Base-by-base conservation (phyloP, 2,329 filamentous ascomycete species). In the Pleomassaria siparia region DNA sequence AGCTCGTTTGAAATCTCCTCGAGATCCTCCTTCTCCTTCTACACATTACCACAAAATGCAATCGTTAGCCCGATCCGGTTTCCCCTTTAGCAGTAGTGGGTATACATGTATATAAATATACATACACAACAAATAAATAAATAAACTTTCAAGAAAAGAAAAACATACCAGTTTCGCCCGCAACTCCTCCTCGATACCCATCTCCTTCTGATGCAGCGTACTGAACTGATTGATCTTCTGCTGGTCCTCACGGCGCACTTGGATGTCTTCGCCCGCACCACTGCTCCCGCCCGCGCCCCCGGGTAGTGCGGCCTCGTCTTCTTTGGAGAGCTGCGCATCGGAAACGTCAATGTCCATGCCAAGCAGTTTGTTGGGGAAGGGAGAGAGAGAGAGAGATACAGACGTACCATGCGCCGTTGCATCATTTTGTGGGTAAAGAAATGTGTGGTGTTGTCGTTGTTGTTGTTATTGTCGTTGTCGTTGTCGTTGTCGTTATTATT, bases 141-240 rank as follows among this genome's bases (percentile, higher is more conserved):
- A 7, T 5, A 24, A 8, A 20, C 11, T 10, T 44, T 26, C 12
- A 12, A 26, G 7, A 12, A 26, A 7, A 12, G 12, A 26, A 26
- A 12, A 26, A 72, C 83, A 51, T 70, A 91, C 92, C 70, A 84
- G 84, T 71, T 95, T 96, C 5, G 74, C 71, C 66, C 87, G 87
- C 56, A 97, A 74, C 60, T 94, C 85, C 40, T 95, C 91, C 67
- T 95, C 86, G 3, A 97, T 71, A 2, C 79, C 73, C 26, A 87
- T 80, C 70, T 96, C 88, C 43, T 89, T 87, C 69, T 95, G 90
- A 71, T 99, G 94, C 54, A 99, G 79, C 36, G 91, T 86, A 72
- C 91, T 96, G 79, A 99, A 99, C 56, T 85, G 87, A 76, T 99
- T 99, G 83, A 99, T 99, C 76, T 94, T 95, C 76, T 97, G 91